phyloP scores from a whole-genome alignment of 371 early-diverging fungal species.

The Dichotomocladium elegans region DNA sequence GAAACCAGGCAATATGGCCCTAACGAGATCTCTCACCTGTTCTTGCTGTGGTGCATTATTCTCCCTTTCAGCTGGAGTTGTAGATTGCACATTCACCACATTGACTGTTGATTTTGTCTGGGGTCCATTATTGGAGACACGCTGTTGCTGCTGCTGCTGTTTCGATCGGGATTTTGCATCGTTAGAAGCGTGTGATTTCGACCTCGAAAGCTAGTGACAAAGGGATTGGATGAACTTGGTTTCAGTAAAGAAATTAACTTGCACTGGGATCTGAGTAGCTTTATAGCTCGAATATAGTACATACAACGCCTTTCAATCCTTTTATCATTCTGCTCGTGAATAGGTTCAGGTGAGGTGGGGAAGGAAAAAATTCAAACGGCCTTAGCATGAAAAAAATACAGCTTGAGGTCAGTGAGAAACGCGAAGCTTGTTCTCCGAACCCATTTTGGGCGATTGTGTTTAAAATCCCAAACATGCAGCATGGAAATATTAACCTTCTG shows the following conservation, averaged over 20 bases:
- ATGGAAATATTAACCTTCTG: too few species aligned
- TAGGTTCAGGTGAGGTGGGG: neutral
- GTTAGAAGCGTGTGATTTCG: conserved; percentile 11
- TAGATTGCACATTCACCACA: too few species aligned
- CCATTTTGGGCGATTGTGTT: too few species aligned
- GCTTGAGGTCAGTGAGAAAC: neutral
- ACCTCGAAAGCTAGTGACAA: conserved; percentile 27
- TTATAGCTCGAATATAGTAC: too few species aligned
- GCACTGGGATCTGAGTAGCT: neutral
- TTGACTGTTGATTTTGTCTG: conserved; percentile 4
- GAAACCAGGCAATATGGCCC: neutral
- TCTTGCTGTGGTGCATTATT: neutral
- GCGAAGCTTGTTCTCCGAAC: too few species aligned
- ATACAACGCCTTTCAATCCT: conserved; percentile 44
- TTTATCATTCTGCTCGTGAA: conserved; percentile 30
- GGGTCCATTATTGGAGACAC: neutral
- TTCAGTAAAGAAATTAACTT: neutral
- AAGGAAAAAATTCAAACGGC: neutral
- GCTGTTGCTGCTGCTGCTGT: neutral
- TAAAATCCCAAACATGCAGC: too few species aligned
- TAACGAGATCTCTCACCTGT: neutral
- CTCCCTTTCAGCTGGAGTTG: too few species aligned
- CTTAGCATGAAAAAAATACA: neutral
- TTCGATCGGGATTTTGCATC: conserved; percentile 1
- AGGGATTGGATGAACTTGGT: neutral